Evolutionary conservation across 2,329 filamentous ascomycete genomes (phyloP), one percentile per base, ranked within the genome.

Genomic region (Dothiorella sarmentorum): DNA sequence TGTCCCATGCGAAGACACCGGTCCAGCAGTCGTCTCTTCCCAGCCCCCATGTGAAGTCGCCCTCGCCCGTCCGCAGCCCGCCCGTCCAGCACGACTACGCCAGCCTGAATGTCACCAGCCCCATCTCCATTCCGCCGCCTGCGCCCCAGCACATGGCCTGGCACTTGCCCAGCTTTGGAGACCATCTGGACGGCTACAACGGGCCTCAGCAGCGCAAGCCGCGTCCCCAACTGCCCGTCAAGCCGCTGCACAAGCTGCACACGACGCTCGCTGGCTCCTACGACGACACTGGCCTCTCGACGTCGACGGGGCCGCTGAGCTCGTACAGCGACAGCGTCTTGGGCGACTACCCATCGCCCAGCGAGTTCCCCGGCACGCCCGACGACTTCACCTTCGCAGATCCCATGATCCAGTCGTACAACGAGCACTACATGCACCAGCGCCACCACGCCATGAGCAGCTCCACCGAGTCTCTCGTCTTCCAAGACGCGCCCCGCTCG

Each of bases 301-400:
- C 73, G 18, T 78, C 78, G 4, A 75, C 75, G 7, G 75, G 75
- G 49, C 78, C 77, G 6, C 65, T 77, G 20, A 75, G 74, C 52
- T 77, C 77, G 15, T 80, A 76, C 64, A 74, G 75, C 56, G 77
- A 79, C 59, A 75, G 75, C 57, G 57, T 45, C 13, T 17, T 59
- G 49, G 43, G 58, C 35, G 77, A 79, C 61, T 79, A 75, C 59
- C 73, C 75, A 29, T 78, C 77, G 18, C 77, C 77, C 11, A 66
- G 73, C 60, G 77, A 80, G 58, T 79, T 73, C 58, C 76, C 77
- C 17, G 72, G 74, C 10, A 79, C 78, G 17, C 76, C 78, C 24
- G 74, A 76, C 18, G 77, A 77, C 43, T 71, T 72, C 45, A 67
- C 69, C 6, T 75, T 74, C 61, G 66, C 69, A 38, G 75, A 78